Evolutionary conservation across 345 rosid species (phyloP), one percentile per base, ranked within the genome.

Genomic region (Noccaea caerulescens): DNA sequence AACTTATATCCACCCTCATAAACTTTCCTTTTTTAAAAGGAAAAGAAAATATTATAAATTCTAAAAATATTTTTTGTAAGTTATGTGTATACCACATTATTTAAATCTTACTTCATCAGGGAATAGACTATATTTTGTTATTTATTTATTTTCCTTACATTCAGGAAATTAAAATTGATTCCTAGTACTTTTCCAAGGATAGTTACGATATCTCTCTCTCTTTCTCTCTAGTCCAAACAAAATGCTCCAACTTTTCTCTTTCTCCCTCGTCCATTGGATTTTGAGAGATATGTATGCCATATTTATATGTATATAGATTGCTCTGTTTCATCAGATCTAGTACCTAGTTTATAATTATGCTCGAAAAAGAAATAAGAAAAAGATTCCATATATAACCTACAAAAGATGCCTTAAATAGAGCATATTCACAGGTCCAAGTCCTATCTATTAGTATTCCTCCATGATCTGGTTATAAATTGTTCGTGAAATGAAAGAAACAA

Each of bases 131-230:
- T 58, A 39, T 38, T 18, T 30, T 14, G 2, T 23, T 20, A 20
- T 23, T 37, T 20, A 16, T 3, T 32, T n/a, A 9, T 43, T 41
- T 65, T 38, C 37, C 51, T 1, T n/a, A 46, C 41, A 43, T 38
- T 3, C 44, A 60, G 30, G 33, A 39, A 23, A 66, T 33, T 60
- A 69, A 52, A 46, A 30, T 38, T 69, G 79, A 76, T 76, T 76
- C 80, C 80, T 76, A 76, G 79, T 76, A 69, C 71, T 70, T 70
- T 75, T 76, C 71, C 69, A 56, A 76, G 54, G 70, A 69, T 12
- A 76, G 70, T 63, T 55, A 54, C 39, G 36, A 38, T 8, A 8
- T 73, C 46, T 58, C 32, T 67, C 32, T 67, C 55, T 50, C 46
- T n/a, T n/a, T 39, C 68, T 49, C 34, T 33, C 63, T 69, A 49